phyloP scores from a whole-genome alignment of 805 yeast genomes.

The Brettanomyces naardenensis region DNA sequence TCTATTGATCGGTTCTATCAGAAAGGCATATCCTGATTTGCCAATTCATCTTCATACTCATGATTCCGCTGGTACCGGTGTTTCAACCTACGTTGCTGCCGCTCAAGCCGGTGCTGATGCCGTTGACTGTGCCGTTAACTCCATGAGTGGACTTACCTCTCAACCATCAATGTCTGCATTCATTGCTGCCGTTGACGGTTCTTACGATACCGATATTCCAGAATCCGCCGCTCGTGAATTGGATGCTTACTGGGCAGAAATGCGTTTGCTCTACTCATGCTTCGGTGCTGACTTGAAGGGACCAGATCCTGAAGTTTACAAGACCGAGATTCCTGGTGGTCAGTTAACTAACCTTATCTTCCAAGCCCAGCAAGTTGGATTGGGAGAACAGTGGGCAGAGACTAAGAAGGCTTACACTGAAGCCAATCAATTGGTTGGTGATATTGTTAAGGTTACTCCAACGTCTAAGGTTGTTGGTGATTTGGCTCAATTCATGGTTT shows the following conservation, averaged over 20 bases:
- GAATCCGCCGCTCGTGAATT: slow-evolving; percentile 66
- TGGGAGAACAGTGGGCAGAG: slow-evolving; percentile 94
- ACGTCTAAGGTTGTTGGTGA: slow-evolving; percentile 99
- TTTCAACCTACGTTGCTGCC: slow-evolving; percentile 90
- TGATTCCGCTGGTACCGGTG: slow-evolving; percentile 99
- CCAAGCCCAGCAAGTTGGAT: slow-evolving; percentile 99
- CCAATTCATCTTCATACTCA: slow-evolving; percentile 99
- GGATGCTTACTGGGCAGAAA: slow-evolving; percentile 97
- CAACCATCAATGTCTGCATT: slow-evolving; percentile 95
- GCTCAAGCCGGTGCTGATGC: slow-evolving; percentile 97
- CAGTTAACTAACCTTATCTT: slow-evolving; percentile 94
- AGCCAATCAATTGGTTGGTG: slow-evolving; percentile 89
- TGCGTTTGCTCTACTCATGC: slow-evolving; percentile 92
- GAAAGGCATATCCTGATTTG: slow-evolving; percentile 82
- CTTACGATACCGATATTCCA: slow-evolving; percentile 65
- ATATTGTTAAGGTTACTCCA: slow-evolving; percentile 96
- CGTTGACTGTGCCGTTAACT: slow-evolving; percentile 94
- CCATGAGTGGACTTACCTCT: slow-evolving; percentile 97
- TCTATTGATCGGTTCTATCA: slow-evolving; percentile 66
- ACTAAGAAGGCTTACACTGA: slow-evolving; percentile 91
- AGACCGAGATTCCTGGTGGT: slow-evolving; percentile 99
- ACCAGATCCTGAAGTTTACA: slow-evolving; percentile 98
- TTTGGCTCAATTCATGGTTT: slow-evolving; percentile 98
- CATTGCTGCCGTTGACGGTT: slow-evolving; percentile 86
- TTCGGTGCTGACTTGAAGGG: slow-evolving; percentile 99